These are phyloP conservation scores for Ophiosphaerella herpotricha DNA, from an alignment of 2,329 filamentous ascomycete species.

Conservation along the genomic window DNA sequence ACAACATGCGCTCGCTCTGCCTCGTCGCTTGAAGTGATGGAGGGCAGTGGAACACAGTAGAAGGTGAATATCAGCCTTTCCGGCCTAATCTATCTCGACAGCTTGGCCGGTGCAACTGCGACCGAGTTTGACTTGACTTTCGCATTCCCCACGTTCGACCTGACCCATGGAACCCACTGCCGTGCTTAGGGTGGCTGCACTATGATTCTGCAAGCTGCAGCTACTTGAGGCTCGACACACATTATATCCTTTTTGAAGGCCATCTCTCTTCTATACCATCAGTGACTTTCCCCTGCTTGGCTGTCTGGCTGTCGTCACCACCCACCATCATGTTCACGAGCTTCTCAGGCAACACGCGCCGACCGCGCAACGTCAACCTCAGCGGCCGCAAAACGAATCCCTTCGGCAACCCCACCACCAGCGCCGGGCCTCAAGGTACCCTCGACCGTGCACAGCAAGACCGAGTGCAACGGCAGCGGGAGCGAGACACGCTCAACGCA, in stretches of 20 bases:
- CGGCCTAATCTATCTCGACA: background rate
- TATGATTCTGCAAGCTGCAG: background rate
- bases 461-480: conserved; percentile 76
- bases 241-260: background rate
- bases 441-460: conserved; percentile 88
- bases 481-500: conserved; percentile 77
- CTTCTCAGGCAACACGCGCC: conserved; percentile 86
- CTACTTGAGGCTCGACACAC: background rate
- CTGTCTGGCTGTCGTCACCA: background rate
- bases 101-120: background rate
- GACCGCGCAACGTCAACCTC: conserved; percentile 89
- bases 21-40: background rate
- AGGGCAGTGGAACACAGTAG: conserved; percentile 1
- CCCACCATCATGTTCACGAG: conserved; percentile 75
- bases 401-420: conserved; percentile 65
- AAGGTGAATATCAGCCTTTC: background rate
- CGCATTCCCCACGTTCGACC: background rate
- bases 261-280: background rate
- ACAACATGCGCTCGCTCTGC: background rate
- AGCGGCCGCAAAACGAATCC: conserved; percentile 83
- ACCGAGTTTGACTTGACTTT: background rate
- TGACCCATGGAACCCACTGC: background rate
- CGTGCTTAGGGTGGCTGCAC: background rate
- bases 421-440: conserved; percentile 72
- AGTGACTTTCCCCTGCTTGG: background rate